phyloP scores from a whole-genome alignment of 257 asterid species.

The Plectranthus barbatus region DNA sequence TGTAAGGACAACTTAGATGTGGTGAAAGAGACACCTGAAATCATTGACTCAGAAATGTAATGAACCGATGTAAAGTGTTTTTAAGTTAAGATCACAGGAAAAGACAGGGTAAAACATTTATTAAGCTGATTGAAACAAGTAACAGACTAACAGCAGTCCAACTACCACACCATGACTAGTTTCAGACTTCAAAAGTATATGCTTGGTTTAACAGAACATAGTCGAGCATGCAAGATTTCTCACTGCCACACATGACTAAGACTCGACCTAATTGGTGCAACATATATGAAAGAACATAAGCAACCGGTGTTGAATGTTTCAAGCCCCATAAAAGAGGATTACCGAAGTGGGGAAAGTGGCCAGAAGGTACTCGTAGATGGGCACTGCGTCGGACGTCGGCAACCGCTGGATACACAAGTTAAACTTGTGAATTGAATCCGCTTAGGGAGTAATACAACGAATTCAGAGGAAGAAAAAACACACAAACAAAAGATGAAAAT shows the following conservation, averaged over 20 bases:
- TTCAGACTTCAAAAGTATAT: too few species aligned
- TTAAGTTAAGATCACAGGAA: neutral
- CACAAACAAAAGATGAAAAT: neutral
- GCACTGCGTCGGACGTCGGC: slow-evolving; percentile 69
- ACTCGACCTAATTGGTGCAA: neutral
- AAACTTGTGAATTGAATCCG: neutral
- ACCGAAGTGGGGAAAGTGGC: slow-evolving; percentile 86
- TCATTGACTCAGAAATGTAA: neutral
- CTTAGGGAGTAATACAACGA: neutral
- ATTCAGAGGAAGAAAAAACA: neutral
- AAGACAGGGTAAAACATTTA: neutral
- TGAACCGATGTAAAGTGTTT: neutral
- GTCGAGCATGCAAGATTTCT: too few species aligned
- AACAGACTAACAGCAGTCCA: neutral
- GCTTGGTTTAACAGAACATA: too few species aligned
- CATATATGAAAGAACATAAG: neutral
- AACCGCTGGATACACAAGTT: slow-evolving; percentile 37
- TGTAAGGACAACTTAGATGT: neutral
- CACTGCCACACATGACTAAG: neutral
- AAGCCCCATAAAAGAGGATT: slow-evolving; percentile 4
- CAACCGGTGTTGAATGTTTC: neutral
- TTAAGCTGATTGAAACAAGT: neutral
- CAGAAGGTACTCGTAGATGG: slow-evolving; percentile 76
- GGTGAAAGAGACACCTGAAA: neutral
- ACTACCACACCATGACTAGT: neutral